Base-by-base conservation (phyloP, 164 flowering plant genomes). In the Cinnamomum chago region DNA sequence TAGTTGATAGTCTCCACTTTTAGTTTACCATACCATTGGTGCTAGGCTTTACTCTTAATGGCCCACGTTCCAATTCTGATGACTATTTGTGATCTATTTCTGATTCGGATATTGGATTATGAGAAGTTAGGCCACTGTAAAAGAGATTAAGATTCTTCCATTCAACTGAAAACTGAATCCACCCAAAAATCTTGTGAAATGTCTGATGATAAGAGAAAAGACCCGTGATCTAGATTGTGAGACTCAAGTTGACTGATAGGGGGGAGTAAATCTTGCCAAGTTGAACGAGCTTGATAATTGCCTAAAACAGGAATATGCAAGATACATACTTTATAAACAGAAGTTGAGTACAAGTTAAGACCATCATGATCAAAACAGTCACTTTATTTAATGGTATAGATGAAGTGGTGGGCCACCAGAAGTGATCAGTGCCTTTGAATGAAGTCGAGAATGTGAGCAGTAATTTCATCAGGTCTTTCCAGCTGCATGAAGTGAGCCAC, bases 381-480 rank as follows among this genome's bases (percentile, higher is more conserved):
- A 5, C 23, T 67, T 28, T 28, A 67, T 33, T 15, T 28, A 67
- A 67, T 15, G 12, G 17, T 17, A 4, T 17, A 4, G 4, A 23
- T 23, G 67, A 67, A 28, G 30, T 58, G 14, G 60, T 27, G 30
- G 5, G 33, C 18, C 2, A 18, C 47, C 47, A 40, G 47, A 40
- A 40, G 22, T 30, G 68, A 62, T 72, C 22, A 55, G 52, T 55
- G 22, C 64, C 52, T 30, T 35, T 58, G 70, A 30, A 74, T 67
- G 67, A 76, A 76, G 6, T 52, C 65, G 24, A 24, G 27, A 30
- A 76, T 76, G 58, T 71, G 66, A 14, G 51, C 58, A 7, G 20
- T 33, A 50, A 76, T 66, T 71, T 76, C 74, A 17, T 71, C 65
- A 1, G 78, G 55, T 47, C 23, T 76, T 35, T 71, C 78, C 69